Conservation (phyloP, 2,329 filamentous ascomycete species). For the Beauveria sp. region DNA sequence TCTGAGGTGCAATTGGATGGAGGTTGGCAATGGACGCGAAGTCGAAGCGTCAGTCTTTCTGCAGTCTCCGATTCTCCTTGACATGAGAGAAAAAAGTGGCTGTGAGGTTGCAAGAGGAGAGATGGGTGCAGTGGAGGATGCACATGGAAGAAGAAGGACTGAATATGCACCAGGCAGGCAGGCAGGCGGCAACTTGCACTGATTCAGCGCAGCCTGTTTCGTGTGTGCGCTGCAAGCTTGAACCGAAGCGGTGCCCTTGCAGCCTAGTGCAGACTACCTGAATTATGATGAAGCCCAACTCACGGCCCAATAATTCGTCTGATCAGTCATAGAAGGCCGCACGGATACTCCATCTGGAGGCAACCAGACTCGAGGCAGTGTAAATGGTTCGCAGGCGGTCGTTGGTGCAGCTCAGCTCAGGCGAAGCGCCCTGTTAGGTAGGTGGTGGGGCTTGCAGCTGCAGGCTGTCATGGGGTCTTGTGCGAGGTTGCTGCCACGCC, state of each 20-base stretch:
- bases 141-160: not conserved
- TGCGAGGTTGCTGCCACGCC: not conserved
- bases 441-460: conserved; percentile 2
- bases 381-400: not conserved
- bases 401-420: not conserved
- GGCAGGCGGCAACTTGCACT: not conserved
- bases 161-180: not conserved
- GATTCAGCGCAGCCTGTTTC: not conserved
- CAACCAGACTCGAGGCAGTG: not conserved
- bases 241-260: not conserved
- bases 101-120: not conserved
- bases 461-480: not conserved
- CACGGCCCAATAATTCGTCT: not conserved
- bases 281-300: not conserved
- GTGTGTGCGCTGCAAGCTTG: not conserved
- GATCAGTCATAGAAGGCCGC: not conserved
- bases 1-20: not conserved
- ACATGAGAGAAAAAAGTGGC: not conserved
- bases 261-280: not conserved
- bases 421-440: not conserved
- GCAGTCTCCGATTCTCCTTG: not conserved
- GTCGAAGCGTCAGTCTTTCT: not conserved
- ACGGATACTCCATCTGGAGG: not conserved
- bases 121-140: not conserved
- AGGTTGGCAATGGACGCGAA: not conserved